Conservation (phyloP, 2,329 filamentous ascomycete species). For the Tolypocladium nubicola region DNA sequence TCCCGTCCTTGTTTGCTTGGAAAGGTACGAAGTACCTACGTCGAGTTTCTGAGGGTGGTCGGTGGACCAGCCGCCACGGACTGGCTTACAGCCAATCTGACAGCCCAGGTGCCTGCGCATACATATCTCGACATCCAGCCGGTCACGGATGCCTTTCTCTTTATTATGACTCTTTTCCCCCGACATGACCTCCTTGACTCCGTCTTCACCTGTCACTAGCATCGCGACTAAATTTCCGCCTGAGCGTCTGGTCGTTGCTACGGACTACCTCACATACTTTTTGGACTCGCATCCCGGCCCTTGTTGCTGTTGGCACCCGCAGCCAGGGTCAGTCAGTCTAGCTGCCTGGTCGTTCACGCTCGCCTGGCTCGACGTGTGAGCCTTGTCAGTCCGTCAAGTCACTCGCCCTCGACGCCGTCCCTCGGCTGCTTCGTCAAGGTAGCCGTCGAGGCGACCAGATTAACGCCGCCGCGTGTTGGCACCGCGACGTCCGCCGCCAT, state of each 20-base stretch:
- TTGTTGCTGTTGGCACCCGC: not conserved
- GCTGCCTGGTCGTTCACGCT: not conserved
- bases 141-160: not conserved
- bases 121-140: not conserved
- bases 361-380: not conserved
- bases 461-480: not conserved
- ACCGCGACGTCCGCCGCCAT: constrained; percentile 1
- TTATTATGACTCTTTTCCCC: not conserved
- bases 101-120: not conserved
- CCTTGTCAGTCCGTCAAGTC: not conserved
- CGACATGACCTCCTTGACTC: not conserved
- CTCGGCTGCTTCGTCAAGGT: not conserved
- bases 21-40: too few relatives aligned
- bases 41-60: not conserved
- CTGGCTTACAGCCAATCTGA: not conserved
- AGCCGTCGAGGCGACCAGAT: not conserved
- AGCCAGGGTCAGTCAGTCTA: not conserved
- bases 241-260: not conserved
- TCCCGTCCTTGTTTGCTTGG: not conserved
- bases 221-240: not conserved
- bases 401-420: not conserved
- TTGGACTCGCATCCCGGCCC: not conserved
- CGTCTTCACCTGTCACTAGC: not conserved
- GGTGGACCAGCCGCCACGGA: not conserved
- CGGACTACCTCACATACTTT: not conserved